These are phyloP conservation scores for Piloderma croceum DNA, from an alignment of 768 basidiomycete species.

Conservation along the genomic window DNA sequence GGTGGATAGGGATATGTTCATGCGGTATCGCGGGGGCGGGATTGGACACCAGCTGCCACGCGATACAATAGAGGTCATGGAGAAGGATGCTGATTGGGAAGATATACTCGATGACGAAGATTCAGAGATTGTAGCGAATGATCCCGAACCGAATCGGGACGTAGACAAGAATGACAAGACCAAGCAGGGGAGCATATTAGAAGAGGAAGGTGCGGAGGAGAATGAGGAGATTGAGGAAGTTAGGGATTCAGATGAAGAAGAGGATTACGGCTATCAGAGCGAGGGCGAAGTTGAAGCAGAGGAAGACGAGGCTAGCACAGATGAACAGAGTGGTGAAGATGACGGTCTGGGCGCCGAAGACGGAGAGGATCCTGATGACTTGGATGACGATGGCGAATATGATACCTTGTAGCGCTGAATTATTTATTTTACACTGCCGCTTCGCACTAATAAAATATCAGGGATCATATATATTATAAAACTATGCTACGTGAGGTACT, in stretches of 20 bases:
- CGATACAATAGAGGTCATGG: background rate
- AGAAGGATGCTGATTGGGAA: background rate
- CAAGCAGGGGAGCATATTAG: background rate
- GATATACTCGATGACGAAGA: background rate
- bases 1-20: slow-evolving; percentile 27
- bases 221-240: background rate
- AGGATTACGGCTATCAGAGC: background rate
- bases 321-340: background rate
- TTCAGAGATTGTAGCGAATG: background rate
- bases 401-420: too few species aligned
- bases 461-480: too few species aligned
- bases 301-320: background rate
- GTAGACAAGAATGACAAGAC: background rate
- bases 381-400: too few species aligned
- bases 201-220: background rate
- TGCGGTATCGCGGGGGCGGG: slow-evolving; percentile 22
- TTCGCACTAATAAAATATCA: too few species aligned
- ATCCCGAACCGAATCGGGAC: background rate
- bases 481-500: too few species aligned
- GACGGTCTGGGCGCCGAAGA: background rate
- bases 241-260: background rate
- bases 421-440: too few species aligned
- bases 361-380: background rate
- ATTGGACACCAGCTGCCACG: slow-evolving; percentile 23
- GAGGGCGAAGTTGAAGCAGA: background rate